Evolutionary conservation across 2,329 filamentous ascomycete genomes (phyloP).

Genomic region (Beauveria caledonica): DNA sequence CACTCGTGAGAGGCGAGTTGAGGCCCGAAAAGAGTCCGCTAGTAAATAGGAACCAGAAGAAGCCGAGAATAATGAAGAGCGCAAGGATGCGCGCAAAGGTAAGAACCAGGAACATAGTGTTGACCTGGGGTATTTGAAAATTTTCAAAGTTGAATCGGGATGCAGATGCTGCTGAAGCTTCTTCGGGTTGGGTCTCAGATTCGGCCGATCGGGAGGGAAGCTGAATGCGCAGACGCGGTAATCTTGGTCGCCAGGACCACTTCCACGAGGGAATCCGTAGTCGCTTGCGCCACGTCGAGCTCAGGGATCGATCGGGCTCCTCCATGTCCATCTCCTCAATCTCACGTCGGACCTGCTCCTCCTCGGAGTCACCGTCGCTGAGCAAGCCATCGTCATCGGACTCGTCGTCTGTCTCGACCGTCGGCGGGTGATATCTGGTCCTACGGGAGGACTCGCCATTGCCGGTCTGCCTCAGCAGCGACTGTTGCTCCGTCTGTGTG

Average conservation of each 20-base stretch:
- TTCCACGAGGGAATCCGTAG: slow-evolving; percentile 49
- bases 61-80: slow-evolving; percentile 62
- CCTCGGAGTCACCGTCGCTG: slow-evolving; percentile 45
- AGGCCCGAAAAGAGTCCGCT: slow-evolving; percentile 71
- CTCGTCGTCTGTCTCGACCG: slow-evolving; percentile 70
- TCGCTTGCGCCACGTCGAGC: slow-evolving; percentile 46
- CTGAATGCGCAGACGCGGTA: slow-evolving; percentile 43
- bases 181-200: background rate
- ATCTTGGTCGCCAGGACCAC: slow-evolving; percentile 45
- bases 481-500: slow-evolving; percentile 68
- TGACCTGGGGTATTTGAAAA: slow-evolving; percentile 28
- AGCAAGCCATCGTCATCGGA: slow-evolving; percentile 35
- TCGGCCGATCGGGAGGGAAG: slow-evolving; percentile 32
- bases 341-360: slow-evolving; percentile 64
- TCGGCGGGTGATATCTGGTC: slow-evolving; percentile 67
- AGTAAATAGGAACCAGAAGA: slow-evolving; percentile 79
- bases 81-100: slow-evolving; percentile 67
- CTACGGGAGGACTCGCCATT: slow-evolving; percentile 34
- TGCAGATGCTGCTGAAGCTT: background rate
- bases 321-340: slow-evolving; percentile 86
- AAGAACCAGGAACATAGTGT: slow-evolving; percentile 42
- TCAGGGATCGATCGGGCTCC: slow-evolving; percentile 46
- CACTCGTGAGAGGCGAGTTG: slow-evolving; percentile 52
- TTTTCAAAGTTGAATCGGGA: background rate
- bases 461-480: slow-evolving; percentile 54